phyloP scores from a whole-genome alignment of 73 alveolate species.

The Urostyla sp. region DNA sequence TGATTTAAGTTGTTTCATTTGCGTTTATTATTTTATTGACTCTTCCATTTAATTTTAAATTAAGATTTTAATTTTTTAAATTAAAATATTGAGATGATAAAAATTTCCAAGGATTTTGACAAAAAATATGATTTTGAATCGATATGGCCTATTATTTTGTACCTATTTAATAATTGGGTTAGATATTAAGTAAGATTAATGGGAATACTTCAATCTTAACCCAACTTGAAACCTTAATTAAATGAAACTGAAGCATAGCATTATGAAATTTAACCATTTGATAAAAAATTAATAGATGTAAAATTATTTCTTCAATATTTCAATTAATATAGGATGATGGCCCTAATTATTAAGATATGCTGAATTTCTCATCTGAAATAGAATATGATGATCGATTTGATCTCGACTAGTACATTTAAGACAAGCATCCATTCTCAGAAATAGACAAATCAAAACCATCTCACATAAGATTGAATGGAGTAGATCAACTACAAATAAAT shows the following conservation, averaged over 20 bases:
- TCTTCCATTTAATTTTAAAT: no score
- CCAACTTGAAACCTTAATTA: background rate
- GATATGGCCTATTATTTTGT: conserved; percentile 68
- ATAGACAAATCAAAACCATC: conserved; percentile 12
- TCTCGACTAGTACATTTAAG: background rate
- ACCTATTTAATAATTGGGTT: conserved; percentile 67
- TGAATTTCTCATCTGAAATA: conserved; percentile 67
- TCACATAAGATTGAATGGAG: background rate
- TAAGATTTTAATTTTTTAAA: no score
- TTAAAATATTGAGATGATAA: conserved; percentile 65
- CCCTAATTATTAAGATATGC: conserved; percentile 46
- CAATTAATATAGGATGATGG: no score
- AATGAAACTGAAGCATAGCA: background rate
- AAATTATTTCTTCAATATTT: no score
- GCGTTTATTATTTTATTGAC: no score
- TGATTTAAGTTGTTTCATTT: no score
- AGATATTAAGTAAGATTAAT: conserved; percentile 53
- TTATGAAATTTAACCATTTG: conserved; percentile 30
- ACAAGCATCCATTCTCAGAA: background rate
- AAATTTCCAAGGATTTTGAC: conserved; percentile 44
- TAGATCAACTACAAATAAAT: background rate
- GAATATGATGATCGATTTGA: conserved; percentile 65
- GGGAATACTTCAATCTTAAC: background rate
- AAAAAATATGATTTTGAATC: conserved; percentile 47
- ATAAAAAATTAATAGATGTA: background rate